Conservation (phyloP, 495 filamentous ascomycete species). For the Xylaria grammica region DNA sequence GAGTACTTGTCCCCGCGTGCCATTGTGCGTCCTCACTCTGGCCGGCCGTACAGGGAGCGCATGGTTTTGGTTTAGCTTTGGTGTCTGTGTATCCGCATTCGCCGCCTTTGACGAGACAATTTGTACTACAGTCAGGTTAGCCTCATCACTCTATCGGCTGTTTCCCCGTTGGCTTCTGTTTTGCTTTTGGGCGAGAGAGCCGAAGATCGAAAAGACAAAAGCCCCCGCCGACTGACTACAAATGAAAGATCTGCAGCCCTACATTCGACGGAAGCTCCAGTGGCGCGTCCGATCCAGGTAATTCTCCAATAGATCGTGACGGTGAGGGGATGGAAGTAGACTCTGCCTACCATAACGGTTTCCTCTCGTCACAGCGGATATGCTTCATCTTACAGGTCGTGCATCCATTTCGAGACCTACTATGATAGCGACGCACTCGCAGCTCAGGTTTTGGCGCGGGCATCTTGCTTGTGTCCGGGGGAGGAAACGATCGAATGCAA, state of each 20-base stretch:
- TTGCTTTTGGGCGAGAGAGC: constrained; percentile 5
- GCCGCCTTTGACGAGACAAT: constrained; percentile 41
- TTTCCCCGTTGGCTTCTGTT: not conserved
- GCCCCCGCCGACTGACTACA: constrained; percentile 14
- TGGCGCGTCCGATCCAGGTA: not conserved
- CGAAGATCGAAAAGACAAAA: not conserved
- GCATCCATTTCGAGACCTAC: constrained; percentile 67
- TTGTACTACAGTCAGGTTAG: constrained; percentile 30
- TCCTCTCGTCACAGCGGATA: constrained; percentile 79
- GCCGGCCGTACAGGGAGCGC: constrained; percentile 6
- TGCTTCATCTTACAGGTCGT: constrained; percentile 79
- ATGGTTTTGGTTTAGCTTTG: constrained; percentile 15
- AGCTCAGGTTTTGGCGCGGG: constrained; percentile 25
- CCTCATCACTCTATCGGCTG: not conserved
- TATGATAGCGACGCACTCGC: constrained; percentile 35
- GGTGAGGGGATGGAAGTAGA: constrained; percentile 14
- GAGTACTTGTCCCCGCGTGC: constrained; percentile 20
- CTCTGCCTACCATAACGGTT: constrained; percentile 71
- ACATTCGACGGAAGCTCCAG: constrained; percentile 15
- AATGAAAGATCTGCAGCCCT: constrained; percentile 16
- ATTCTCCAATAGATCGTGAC: constrained; percentile 11
- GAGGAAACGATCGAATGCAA: not conserved
- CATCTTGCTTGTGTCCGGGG: constrained; percentile 19
- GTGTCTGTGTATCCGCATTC: constrained; percentile 38
- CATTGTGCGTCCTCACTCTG: constrained; percentile 13